A percentile compares a stretch with the other conserved stretches of the same genome.
These are phyloP conservation scores for Phanerochaete sordida DNA, from an alignment of 768 basidiomycete species.

Conservation along the genomic window DNA sequence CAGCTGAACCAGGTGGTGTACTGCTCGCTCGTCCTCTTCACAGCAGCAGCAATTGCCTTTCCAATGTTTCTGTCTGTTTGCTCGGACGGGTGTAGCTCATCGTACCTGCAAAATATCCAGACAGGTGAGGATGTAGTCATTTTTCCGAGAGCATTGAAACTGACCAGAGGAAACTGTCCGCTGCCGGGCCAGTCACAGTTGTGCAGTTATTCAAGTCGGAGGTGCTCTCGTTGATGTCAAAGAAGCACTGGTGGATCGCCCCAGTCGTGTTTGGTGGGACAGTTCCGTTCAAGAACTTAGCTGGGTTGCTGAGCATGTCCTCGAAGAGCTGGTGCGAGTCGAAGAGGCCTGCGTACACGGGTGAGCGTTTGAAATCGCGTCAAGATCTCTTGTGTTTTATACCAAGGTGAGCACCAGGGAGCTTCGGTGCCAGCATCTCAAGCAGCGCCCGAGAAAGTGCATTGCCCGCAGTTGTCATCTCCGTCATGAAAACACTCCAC, in stretches of 20 bases:
- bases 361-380: not conserved
- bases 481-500: constrained; percentile 54
- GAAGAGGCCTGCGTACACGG: constrained; percentile 43
- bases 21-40: constrained; percentile 37
- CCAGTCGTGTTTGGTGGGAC: constrained; percentile 59
- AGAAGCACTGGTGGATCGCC: constrained; percentile 45
- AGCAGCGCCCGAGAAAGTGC: constrained; percentile 49
- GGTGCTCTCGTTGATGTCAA: constrained; percentile 28
- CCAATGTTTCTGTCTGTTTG: constrained; percentile 54
- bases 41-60: constrained; percentile 41
- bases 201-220: constrained; percentile 30
- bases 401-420: constrained; percentile 55
- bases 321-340: constrained; percentile 59
- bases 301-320: constrained; percentile 53
- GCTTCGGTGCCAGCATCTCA: constrained; percentile 40
- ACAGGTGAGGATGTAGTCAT: too few relatives aligned
- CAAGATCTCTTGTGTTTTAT: constrained; percentile 10
- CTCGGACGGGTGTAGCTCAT: constrained; percentile 58
- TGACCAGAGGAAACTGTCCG: constrained; percentile 61
- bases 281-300: constrained; percentile 58
- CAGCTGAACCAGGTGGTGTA: constrained; percentile 52
- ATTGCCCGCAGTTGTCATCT: constrained; percentile 50
- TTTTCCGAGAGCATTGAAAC: too few relatives aligned
- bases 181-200: constrained; percentile 37
- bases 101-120: constrained; percentile 28